A percentile compares a stretch with the other conserved stretches of the same genome.
Conservation (phyloP, 106 monocot genomes). For the Amphibolis antarctica region DNA sequence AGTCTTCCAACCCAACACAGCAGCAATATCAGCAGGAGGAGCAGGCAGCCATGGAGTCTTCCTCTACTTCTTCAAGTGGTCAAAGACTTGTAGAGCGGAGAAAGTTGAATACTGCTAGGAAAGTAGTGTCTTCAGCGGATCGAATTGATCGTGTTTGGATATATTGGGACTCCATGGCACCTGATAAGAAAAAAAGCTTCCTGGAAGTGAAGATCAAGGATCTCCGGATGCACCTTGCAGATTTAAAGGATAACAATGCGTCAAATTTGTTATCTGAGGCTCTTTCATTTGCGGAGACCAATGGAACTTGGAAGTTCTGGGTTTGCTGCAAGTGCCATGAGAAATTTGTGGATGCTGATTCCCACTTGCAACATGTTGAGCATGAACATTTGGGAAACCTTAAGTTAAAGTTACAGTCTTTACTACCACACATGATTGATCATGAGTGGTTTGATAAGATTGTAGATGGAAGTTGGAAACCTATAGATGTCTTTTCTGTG, state of each 20-base stretch:
- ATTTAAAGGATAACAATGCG: slow-evolving; percentile 37
- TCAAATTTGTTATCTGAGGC: slow-evolving; percentile 49
- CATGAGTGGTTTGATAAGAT: slow-evolving; percentile 51
- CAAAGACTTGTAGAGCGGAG: slow-evolving; percentile 37
- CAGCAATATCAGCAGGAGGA: slow-evolving; percentile 5
- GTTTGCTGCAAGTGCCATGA: slow-evolving; percentile 52
- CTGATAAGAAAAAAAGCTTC: slow-evolving; percentile 34
- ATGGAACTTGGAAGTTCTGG: slow-evolving; percentile 63
- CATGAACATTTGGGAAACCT: slow-evolving; percentile 50
- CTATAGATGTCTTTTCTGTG: slow-evolving; percentile 40
- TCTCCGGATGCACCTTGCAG: slow-evolving; percentile 32
- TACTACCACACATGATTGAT: slow-evolving; percentile 59
- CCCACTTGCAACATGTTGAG: slow-evolving; percentile 47
- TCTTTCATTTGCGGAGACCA: slow-evolving; percentile 30
- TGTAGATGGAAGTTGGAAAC: slow-evolving; percentile 51
- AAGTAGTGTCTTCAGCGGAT: slow-evolving; percentile 31
- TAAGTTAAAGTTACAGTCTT: slow-evolving; percentile 27
- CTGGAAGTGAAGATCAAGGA: slow-evolving; percentile 36
- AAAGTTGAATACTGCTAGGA: slow-evolving; percentile 36
- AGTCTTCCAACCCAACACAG: slow-evolving; percentile 7
- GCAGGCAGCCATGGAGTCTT: neutral
- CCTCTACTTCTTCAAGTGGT: slow-evolving; percentile 20
- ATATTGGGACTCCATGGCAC: slow-evolving; percentile 60
- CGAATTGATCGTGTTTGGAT: slow-evolving; percentile 47
- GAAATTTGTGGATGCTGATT: slow-evolving; percentile 42